Conservation (phyloP, 116 monocot genomes). For the Phalaenopsis hybrid region DNA sequence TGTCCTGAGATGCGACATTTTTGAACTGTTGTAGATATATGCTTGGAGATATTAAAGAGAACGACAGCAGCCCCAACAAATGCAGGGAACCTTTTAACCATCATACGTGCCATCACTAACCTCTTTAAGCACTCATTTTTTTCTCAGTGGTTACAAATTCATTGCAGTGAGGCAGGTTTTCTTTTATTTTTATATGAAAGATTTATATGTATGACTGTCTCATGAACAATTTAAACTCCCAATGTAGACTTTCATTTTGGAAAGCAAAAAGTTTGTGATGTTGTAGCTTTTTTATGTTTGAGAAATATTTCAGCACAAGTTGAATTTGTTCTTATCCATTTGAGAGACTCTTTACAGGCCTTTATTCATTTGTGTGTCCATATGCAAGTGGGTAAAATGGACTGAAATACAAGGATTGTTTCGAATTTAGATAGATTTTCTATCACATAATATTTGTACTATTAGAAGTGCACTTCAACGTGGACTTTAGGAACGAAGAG, state of each 20-base stretch:
- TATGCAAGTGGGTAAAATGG: too few relatives aligned
- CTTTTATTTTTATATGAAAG: background rate
- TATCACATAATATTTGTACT: too few relatives aligned
- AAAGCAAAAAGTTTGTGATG: too few relatives aligned
- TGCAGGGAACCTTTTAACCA: slow-evolving; percentile 74
- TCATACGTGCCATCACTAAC: slow-evolving; percentile 60
- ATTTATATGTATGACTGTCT: background rate
- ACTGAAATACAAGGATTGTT: too few relatives aligned
- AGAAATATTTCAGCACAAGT: too few relatives aligned
- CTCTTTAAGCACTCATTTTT: slow-evolving; percentile 80
- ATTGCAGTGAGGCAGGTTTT: slow-evolving; percentile 66
- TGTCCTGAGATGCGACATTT: background rate
- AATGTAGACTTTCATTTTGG: background rate
- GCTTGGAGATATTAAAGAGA: slow-evolving; percentile 57
- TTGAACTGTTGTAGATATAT: slow-evolving; percentile 37
- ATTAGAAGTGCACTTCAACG: too few relatives aligned
- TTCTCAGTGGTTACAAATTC: slow-evolving; percentile 57
- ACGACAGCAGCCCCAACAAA: slow-evolving; percentile 36
- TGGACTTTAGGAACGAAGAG: too few relatives aligned
- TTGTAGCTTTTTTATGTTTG: too few relatives aligned
- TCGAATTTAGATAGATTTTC: too few relatives aligned
- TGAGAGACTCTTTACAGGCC: too few relatives aligned
- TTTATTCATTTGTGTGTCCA: too few relatives aligned
- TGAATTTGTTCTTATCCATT: too few relatives aligned
- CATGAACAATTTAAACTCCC: background rate